Percentiles rank a stretch among this genome's conserved stretches.
Evolutionary conservation across 192 early-diverging fungal genomes (phyloP).

Genomic region (Phlyctochytrium bullatum): DNA sequence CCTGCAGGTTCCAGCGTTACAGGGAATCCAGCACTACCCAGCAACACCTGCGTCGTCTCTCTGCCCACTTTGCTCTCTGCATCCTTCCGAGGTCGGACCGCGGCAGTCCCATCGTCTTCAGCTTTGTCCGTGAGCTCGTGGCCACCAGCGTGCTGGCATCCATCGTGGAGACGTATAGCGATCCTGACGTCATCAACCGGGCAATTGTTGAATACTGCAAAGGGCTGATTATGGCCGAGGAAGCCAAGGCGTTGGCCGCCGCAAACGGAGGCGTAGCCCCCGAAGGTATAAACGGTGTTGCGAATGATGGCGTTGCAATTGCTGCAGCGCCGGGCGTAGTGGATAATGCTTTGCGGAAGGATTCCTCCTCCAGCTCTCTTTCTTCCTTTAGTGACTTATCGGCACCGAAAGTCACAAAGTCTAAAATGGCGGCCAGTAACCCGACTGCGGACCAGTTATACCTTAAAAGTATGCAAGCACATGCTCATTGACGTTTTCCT

Average conservation of each 20-base stretch:
- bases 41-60: slow-evolving; percentile 32
- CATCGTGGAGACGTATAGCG: slow-evolving; percentile 37
- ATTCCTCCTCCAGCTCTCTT: no score
- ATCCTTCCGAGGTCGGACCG: slow-evolving; percentile 36
- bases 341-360: no score
- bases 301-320: no score
- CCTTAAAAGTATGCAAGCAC: no score
- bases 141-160: slow-evolving; percentile 44
- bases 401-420: no score
- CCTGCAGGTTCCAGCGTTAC: no score
- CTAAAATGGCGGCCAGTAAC: no score
- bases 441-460: no score
- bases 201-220: slow-evolving; percentile 29
- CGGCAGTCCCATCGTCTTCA: slow-evolving; percentile 35
- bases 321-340: no score
- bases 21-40: no score
- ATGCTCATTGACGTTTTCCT: no score
- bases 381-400: no score
- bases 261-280: background rate
- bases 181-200: slow-evolving; percentile 40
- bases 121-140: slow-evolving; percentile 41
- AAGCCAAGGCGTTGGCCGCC: background rate
- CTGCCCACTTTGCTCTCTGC: slow-evolving; percentile 26
- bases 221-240: slow-evolving; percentile 5
- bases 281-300: background rate